phyloP scores from a whole-genome alignment of 2,329 filamentous ascomycete genomes.

The Esteya vermicola region DNA sequence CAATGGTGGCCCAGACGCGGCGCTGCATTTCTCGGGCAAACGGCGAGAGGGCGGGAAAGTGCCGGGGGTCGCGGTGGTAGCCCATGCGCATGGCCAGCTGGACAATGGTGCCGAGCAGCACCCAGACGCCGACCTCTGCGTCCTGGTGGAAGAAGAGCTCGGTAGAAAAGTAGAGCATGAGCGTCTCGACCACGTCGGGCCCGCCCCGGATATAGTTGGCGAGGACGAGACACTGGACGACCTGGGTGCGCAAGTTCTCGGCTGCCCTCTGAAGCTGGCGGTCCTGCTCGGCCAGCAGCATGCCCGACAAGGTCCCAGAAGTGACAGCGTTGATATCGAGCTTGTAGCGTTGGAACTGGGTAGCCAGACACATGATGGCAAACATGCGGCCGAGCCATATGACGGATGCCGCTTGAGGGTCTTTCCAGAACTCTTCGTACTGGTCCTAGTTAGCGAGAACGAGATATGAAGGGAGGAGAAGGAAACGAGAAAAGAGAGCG shows the following conservation, averaged over 20 bases:
- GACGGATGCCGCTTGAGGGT: slow-evolving; percentile 15
- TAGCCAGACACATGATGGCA: slow-evolving; percentile 19
- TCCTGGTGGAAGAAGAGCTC: slow-evolving; percentile 10
- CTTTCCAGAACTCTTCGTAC: slow-evolving; percentile 22
- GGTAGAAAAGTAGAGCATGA: slow-evolving; percentile 19
- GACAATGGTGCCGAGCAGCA: slow-evolving; percentile 22
- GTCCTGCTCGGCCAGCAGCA: slow-evolving; percentile 1
- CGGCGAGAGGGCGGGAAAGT: slow-evolving; percentile 15
- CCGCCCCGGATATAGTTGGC: slow-evolving; percentile 20
- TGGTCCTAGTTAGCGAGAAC: slow-evolving; percentile 1
- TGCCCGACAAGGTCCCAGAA: background rate
- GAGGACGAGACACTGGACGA: slow-evolving; percentile 13
- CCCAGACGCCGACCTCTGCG: slow-evolving; percentile 21
- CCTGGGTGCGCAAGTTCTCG: slow-evolving; percentile 4
- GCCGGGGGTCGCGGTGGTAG: slow-evolving; percentile 23
- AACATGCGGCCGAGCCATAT: slow-evolving; percentile 25
- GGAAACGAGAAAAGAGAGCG: too few species aligned
- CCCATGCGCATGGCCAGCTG: slow-evolving; percentile 25
- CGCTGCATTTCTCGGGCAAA: slow-evolving; percentile 27
- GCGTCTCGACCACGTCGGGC: slow-evolving; percentile 21
- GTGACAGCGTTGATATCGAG: background rate
- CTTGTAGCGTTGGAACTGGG: slow-evolving; percentile 2
- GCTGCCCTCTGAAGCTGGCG: slow-evolving; percentile 8
- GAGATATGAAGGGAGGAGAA: background rate
- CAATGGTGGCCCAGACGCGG: slow-evolving; percentile 22